Evolutionary conservation across 306 rosid species (phyloP).

Genomic region (Malus asiatica): DNA sequence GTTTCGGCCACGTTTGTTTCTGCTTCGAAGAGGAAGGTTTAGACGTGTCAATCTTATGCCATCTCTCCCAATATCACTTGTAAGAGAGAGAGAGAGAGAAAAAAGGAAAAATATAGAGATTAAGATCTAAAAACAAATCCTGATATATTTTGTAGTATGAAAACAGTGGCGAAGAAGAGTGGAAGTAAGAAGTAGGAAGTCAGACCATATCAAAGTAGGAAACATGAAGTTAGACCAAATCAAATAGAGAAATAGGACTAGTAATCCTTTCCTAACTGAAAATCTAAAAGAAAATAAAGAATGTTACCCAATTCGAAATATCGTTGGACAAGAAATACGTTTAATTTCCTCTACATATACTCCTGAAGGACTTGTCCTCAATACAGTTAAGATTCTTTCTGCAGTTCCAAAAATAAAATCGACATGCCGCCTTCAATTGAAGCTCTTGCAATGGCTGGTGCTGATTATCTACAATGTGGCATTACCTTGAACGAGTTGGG

Average conservation of each 20-base stretch:
- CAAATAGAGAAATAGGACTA: not conserved
- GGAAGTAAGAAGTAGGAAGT: not conserved
- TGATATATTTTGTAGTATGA: no score
- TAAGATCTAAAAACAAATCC: no score
- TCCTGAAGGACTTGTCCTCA: not conserved
- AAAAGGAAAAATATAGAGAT: no score
- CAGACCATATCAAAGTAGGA: not conserved
- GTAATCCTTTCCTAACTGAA: not conserved
- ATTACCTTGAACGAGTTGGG: not conserved
- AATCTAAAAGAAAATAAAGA: no score
- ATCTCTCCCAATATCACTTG: no score
- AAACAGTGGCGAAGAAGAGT: not conserved
- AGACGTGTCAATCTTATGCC: no score
- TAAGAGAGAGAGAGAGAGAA: no score
- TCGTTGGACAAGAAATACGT: not conserved
- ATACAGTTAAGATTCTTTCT: not conserved
- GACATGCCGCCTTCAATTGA: not conserved
- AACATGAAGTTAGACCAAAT: not conserved
- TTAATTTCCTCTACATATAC: not conserved
- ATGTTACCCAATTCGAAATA: not conserved
- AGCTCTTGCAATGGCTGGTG: not conserved
- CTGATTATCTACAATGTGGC: not conserved
- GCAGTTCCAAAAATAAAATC: not conserved
- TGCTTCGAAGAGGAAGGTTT: no score
- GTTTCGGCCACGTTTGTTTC: no score